phyloP scores from a whole-genome alignment of 2,329 filamentous ascomycete genomes.

The Coccinonectria pachysandricola region DNA sequence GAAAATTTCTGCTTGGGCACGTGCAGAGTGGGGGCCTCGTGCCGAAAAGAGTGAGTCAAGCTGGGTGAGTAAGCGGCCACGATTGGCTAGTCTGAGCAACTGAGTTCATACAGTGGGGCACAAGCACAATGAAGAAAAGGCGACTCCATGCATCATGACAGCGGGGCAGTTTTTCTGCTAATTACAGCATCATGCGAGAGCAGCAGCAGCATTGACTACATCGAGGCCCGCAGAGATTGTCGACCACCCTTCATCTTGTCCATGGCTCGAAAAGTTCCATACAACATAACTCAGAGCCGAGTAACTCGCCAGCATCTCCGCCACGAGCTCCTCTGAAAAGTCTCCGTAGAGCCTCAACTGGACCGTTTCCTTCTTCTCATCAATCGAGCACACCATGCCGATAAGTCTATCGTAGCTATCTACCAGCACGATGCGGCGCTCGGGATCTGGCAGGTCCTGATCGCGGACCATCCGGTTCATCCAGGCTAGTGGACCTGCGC shows the following conservation, averaged over 20 bases:
- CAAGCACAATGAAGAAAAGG: no score
- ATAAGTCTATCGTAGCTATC: conserved; percentile 5
- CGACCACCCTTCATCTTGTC: conserved; percentile 2
- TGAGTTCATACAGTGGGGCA: no score
- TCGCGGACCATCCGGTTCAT: conserved; percentile 3
- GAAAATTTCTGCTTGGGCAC: no score
- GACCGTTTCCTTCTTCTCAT: conserved; percentile 1
- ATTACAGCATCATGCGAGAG: no score
- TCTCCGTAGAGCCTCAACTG: conserved; percentile 2
- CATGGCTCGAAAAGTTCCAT: conserved; percentile 3
- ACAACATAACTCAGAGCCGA: conserved; percentile 3
- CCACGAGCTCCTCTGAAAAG: conserved; percentile 1
- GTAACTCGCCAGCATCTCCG: conserved; percentile 3
- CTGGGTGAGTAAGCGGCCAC: no score
- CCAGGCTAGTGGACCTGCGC: conserved; percentile 3
- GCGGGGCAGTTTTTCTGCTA: no score
- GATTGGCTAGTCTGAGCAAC: no score
- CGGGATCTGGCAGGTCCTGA: neutral
- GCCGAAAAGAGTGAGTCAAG: no score
- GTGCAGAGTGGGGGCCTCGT: no score
- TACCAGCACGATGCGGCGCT: conserved; percentile 3
- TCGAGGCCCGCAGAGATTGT: no score
- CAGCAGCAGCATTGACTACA: neutral
- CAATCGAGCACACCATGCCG: conserved; percentile 1
- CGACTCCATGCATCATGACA: no score